Evolutionary conservation across 1,284 basidiomycete species (phyloP).

Genomic region (Heterobasidion irregulare): DNA sequence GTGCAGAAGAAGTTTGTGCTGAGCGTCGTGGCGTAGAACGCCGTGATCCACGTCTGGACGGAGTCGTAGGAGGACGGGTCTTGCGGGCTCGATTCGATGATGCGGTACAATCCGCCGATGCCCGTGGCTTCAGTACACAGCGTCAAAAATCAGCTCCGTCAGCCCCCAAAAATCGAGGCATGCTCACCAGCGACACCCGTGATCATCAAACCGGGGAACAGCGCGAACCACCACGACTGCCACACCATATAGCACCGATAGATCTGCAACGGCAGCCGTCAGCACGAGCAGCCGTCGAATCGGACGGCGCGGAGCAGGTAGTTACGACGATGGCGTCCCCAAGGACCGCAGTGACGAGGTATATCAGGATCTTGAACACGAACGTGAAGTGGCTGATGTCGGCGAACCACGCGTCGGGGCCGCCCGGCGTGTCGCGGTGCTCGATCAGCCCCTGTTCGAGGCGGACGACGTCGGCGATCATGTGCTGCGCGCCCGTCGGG

Average conservation of each 20-base stretch:
- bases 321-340: conserved; percentile 7
- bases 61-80: conserved; percentile 1
- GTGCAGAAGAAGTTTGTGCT: conserved; percentile 10
- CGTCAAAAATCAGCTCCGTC: neutral
- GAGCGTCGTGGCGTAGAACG: conserved; percentile 8
- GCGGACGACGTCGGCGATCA: conserved; percentile 15
- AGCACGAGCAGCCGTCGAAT: neutral
- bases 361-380: conserved; percentile 17
- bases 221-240: neutral
- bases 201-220: neutral
- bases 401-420: conserved; percentile 16
- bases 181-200: neutral
- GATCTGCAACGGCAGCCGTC: neutral
- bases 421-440: conserved; percentile 12
- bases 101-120: conserved; percentile 1
- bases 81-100: neutral
- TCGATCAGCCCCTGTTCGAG: conserved; percentile 16
- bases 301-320: neutral
- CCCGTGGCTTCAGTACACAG: neutral
- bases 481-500: conserved; percentile 7
- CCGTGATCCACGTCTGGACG: conserved; percentile 6
- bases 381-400: conserved; percentile 14
- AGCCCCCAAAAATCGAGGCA: neutral
- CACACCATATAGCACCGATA: conserved; percentile 6
- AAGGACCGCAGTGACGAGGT: conserved; percentile 14